phyloP scores from a whole-genome alignment of 1,284 basidiomycete genomes.

The Mycosarcoma maydis region DNA sequence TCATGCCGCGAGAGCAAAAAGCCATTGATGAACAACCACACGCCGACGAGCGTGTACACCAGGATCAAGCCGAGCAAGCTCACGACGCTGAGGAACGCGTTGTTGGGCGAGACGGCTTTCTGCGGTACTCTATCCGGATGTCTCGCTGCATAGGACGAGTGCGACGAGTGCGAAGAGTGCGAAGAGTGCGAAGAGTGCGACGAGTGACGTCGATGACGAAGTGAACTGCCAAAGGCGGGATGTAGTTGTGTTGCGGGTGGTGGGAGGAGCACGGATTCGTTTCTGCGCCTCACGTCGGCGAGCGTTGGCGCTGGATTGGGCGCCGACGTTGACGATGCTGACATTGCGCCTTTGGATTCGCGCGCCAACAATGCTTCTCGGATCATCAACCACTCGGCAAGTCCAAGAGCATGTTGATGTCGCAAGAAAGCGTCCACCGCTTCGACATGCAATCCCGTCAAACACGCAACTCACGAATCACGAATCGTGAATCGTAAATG shows the following conservation, averaged over 20 bases:
- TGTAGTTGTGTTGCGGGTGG: constrained; percentile 11
- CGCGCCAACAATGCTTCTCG: background rate
- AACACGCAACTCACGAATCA: too few species aligned
- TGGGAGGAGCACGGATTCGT: constrained; percentile 1
- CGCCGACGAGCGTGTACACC: constrained; percentile 43
- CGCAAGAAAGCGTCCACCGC: too few species aligned
- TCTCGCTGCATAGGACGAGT: constrained; percentile 47
- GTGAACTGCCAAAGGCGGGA: constrained; percentile 28
- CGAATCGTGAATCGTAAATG: too few species aligned
- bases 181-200: constrained; percentile 30
- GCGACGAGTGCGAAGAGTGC: constrained; percentile 51
- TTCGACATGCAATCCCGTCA: too few species aligned
- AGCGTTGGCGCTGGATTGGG: constrained; percentile 40
- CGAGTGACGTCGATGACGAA: constrained; percentile 23
- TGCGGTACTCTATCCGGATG: constrained; percentile 46
- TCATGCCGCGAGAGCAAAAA: constrained; percentile 62
- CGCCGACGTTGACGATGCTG: constrained; percentile 23
- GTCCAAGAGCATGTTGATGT: too few species aligned
- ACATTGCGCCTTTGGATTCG: background rate
- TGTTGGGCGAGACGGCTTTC: constrained; percentile 32
- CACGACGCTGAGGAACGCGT: constrained; percentile 44
- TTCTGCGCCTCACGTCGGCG: constrained; percentile 12
- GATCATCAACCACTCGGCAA: too few species aligned
- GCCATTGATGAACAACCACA: constrained; percentile 61
- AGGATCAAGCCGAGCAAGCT: constrained; percentile 42